Percentiles rank a stretch among this genome's conserved stretches.
Evolutionary conservation across 2,329 filamentous ascomycete species (phyloP).

Genomic region (Xylaria sp.): DNA sequence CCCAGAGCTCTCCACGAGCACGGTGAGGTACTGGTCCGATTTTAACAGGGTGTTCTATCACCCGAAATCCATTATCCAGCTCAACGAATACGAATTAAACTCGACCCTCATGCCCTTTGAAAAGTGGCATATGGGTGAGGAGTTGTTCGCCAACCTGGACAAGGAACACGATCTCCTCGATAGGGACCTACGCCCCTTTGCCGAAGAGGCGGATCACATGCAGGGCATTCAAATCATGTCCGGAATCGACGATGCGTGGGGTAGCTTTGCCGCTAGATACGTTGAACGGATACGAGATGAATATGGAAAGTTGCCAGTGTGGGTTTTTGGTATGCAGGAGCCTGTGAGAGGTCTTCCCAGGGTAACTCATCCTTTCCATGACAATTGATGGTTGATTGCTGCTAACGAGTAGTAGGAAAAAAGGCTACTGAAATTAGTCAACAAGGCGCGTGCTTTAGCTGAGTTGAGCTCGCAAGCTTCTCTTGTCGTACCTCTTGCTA

Average conservation of each 20-base stretch:
- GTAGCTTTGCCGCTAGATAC: constrained; percentile 78
- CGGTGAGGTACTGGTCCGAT: constrained; percentile 96
- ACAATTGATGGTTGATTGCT: background rate
- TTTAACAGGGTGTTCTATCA: constrained; percentile 95
- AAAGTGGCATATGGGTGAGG: constrained; percentile 76
- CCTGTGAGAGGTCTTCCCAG: constrained; percentile 62
- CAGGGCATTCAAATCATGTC: constrained; percentile 86
- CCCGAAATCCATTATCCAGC: constrained; percentile 84
- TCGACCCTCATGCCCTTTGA: constrained; percentile 86
- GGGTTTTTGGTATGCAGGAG: constrained; percentile 86
- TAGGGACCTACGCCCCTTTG: constrained; percentile 87
- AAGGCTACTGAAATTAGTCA: constrained; percentile 73
- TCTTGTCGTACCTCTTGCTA: constrained; percentile 78
- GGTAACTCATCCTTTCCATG: constrained; percentile 52
- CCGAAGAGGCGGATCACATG: constrained; percentile 92
- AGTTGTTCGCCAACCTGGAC: constrained; percentile 78
- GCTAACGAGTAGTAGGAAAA: constrained; percentile 60
- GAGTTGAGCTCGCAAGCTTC: constrained; percentile 77
- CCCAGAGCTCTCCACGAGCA: constrained; percentile 72
- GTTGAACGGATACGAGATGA: constrained; percentile 86
- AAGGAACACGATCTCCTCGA: constrained; percentile 88
- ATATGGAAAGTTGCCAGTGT: constrained; percentile 86
- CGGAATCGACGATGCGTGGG: constrained; percentile 82
- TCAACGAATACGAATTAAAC: constrained; percentile 87
- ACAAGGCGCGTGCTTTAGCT: constrained; percentile 77